Evolutionary conservation across 495 filamentous ascomycete genomes (phyloP).

Genomic region (Xylaria cubensis): DNA sequence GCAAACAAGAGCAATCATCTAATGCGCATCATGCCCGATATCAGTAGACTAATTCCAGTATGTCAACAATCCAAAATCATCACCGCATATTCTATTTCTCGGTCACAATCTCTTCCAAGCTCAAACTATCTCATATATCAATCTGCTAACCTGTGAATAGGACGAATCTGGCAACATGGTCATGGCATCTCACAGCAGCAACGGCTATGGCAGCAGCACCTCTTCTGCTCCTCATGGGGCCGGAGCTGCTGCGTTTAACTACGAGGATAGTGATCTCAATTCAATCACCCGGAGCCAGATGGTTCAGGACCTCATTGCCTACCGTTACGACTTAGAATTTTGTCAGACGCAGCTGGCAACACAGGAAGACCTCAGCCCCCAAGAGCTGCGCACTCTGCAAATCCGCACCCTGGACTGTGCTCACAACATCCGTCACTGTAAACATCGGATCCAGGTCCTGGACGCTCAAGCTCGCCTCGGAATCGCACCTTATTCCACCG

Average conservation of each 20-base stretch:
- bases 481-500: slow-evolving; percentile 15
- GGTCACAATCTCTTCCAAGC: not conserved
- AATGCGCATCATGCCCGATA: slow-evolving; percentile 32
- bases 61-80: not conserved
- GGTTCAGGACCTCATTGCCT: slow-evolving; percentile 50
- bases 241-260: slow-evolving; percentile 27
- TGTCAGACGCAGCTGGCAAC: slow-evolving; percentile 43
- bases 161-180: slow-evolving; percentile 18
- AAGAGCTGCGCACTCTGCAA: slow-evolving; percentile 49
- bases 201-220: slow-evolving; percentile 26
- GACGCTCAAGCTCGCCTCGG: slow-evolving; percentile 30
- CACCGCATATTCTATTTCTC: not conserved
- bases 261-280: slow-evolving; percentile 43
- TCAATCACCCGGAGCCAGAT: slow-evolving; percentile 51
- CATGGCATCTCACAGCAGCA: slow-evolving; percentile 18
- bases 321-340: slow-evolving; percentile 48
- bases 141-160: slow-evolving; percentile 13
- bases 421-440: slow-evolving; percentile 52
- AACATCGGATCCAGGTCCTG: slow-evolving; percentile 47
- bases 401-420: slow-evolving; percentile 49
- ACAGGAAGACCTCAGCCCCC: slow-evolving; percentile 45
- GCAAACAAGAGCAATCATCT: slow-evolving; percentile 25
- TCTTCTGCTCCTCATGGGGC: slow-evolving; percentile 19
- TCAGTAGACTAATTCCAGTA: slow-evolving; percentile 32
- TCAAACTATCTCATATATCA: not conserved